Base-by-base conservation (phyloP, 2,329 filamentous ascomycete genomes). In the Pleoardoris graminearum region DNA sequence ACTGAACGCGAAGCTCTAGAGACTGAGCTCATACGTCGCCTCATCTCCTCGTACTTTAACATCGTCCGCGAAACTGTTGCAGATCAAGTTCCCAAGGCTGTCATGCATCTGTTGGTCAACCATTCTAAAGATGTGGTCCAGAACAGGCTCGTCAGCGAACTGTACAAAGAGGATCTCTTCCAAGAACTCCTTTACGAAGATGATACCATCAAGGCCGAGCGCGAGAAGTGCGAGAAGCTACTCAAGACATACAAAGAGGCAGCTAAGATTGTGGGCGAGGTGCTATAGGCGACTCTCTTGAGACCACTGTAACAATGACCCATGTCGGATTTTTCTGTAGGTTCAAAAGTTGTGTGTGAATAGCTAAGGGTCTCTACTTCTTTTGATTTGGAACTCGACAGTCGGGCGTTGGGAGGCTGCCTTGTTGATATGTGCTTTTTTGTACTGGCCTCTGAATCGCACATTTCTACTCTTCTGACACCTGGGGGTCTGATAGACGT, bases 41-140 rank as follows among this genome's bases (percentile, higher is more conserved):
- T 99, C 51, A 99, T 99, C 73, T 96, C 90, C 27, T 97, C 92
- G 1, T 99, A 99, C 80, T 99, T 99, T 81, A 96, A 96, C 74
- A 99, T 99, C 68, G 94, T 99, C 41, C 90, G 94, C 58, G 94
- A 99, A 76, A 93, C 91, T n/a, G 96, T 97, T 66, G 93, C 93
- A 38, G 94, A 99, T 72, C 93, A 97, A 77, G 94, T 99, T 10
- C 94, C 94, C 61, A 99, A 99, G 78, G 94, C 94, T 4, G 89
- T 99, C 63, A 99, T 99, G 94, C 94, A 99, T 73, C 84, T 99
- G 41, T 84, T 99, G 29, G 94, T 99, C 70, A 99, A 99, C 76
- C 90, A 97, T 79, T 96, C 90, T 77, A 97, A 97, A 75, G 94
- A 99, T 62, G 93, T 93, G 11, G 92, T 99, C 27, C 94, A 99